Evolutionary conservation across 768 basidiomycete genomes (phyloP), one percentile per base, ranked within the genome.

Genomic region (Podaxis sp.): DNA sequence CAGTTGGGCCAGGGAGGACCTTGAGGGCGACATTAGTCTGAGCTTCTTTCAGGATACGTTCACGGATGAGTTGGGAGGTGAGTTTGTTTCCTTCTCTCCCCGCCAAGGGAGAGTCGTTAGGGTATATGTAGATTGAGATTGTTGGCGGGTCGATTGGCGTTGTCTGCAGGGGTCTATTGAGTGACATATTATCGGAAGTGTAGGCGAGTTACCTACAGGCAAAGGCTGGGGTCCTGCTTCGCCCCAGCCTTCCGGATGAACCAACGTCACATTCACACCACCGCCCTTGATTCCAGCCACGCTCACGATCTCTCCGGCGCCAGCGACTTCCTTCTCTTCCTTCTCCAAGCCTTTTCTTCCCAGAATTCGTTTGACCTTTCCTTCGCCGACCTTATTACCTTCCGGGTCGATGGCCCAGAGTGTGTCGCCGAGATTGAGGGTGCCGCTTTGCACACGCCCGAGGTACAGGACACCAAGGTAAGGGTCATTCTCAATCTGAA

Each of bases 141-240:
- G 81, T 83, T 0, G 81, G 82, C 0, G 82, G 81, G 68, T 82
- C 81, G 33, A 83, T 83, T 36, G 81, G 82, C 0, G 81, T 81
- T 2, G 81, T 75, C 71, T 72, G 62, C 22, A 26, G 50, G 22
- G 20, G 26, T 37, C n/a, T 33, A 69, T 24, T 67, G 69, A 65
- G 15, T 58, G n/a, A 36, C n/a, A 2, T 12, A 15, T 5, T 22
- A 11, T 24, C 7, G 26, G 4, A 0, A 33, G 33, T 52, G 37
- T 30, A 17, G 58, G 50, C n/a, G 15, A 48, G 24, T 17, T 13
- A 74, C 73, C 2, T 61, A 78, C 78, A 2, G 78, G 78, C 17
- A 82, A 68, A 4, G 79, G 72, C 53, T 75, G 65, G 0, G 78
- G 79, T 0, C 79, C 78, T 44, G 73, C 71, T 5, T 74, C 72